These are phyloP conservation scores for Taphrina wiesneri DNA, from an alignment of 1,139 yeast species.

Conservation along the genomic window DNA sequence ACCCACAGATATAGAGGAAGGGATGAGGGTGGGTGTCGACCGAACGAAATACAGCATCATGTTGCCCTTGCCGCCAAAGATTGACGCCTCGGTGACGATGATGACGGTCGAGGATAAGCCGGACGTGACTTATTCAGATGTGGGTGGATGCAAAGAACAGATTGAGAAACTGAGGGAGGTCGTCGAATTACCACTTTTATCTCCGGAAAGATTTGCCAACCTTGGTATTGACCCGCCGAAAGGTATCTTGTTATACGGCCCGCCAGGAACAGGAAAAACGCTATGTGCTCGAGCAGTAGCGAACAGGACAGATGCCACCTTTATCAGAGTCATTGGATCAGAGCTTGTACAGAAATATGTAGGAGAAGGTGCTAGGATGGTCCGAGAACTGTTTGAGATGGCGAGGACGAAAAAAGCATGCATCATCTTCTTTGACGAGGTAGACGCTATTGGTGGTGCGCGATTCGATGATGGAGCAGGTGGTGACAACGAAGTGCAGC, in stretches of 20 bases:
- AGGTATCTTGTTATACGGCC: slow-evolving; percentile 93
- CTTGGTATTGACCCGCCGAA: slow-evolving; percentile 98
- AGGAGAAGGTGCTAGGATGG: slow-evolving; percentile 99
- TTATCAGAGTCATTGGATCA: slow-evolving; percentile 95
- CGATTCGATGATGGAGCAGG: slow-evolving; percentile 99
- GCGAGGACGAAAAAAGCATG: slow-evolving; percentile 97
- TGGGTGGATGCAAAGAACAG: slow-evolving; percentile 97
- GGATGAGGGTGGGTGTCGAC: slow-evolving; percentile 99
- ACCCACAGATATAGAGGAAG: slow-evolving; percentile 98
- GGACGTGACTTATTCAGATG: slow-evolving; percentile 77
- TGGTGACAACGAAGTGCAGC: slow-evolving; percentile 97
- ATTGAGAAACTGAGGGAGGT: slow-evolving; percentile 96
- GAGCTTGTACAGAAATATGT: slow-evolving; percentile 97
- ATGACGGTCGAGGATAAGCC: slow-evolving; percentile 99
- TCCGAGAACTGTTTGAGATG: slow-evolving; percentile 95
- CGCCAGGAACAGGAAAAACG: slow-evolving; percentile 98
- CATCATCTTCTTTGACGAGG: slow-evolving; percentile 93
- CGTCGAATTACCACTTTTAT: slow-evolving; percentile 87
- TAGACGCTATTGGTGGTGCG: slow-evolving; percentile 98
- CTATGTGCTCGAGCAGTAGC: slow-evolving; percentile 98
- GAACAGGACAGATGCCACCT: slow-evolving; percentile 97
- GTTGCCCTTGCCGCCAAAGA: slow-evolving; percentile 94
- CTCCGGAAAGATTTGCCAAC: slow-evolving; percentile 94
- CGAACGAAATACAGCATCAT: slow-evolving; percentile 95
- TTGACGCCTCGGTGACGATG: slow-evolving; percentile 98